phyloP scores from a whole-genome alignment of 1,284 basidiomycete species.

The Kwoniella shivajii region DNA sequence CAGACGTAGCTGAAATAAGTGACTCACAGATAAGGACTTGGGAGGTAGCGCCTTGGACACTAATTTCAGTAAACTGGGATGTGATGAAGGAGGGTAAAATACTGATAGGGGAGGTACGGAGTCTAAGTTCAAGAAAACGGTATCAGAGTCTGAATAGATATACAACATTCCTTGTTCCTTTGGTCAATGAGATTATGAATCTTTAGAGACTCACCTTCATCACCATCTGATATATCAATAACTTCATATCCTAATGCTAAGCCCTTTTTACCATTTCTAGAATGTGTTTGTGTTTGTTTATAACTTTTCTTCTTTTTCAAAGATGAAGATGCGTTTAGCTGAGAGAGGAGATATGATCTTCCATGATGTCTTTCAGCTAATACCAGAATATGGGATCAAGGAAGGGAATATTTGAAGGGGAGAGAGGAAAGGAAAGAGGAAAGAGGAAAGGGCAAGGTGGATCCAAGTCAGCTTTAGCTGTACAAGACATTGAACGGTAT shows the following conservation, averaged over 20 bases:
- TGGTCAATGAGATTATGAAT: background rate
- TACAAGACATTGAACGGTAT: too few relatives aligned
- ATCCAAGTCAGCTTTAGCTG: too few relatives aligned
- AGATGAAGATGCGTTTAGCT: conserved; percentile 7
- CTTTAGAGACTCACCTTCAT: conserved; percentile 69
- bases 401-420: too few relatives aligned
- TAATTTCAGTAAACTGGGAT: conserved; percentile 71
- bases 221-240: conserved; percentile 78
- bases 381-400: too few relatives aligned
- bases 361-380: conserved; percentile 59
- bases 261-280: conserved; percentile 55
- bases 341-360: conserved; percentile 20
- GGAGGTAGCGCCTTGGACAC: conserved; percentile 81
- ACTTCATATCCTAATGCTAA: conserved; percentile 87
- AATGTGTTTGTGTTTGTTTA: background rate
- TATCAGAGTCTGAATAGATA: too few relatives aligned
- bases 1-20: background rate
- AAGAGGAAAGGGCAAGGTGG: too few relatives aligned
- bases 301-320: conserved; percentile 8
- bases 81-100: conserved; percentile 82
- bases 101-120: conserved; percentile 82
- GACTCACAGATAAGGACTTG: conserved; percentile 40
- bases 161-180: background rate
- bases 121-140: conserved; percentile 60
- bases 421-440: too few relatives aligned